Percentiles rank a stretch among this genome's conserved stretches.
These are phyloP conservation scores for Hypoxylon intermedium DNA, from an alignment of 495 filamentous ascomycete species.

Conservation along the genomic window DNA sequence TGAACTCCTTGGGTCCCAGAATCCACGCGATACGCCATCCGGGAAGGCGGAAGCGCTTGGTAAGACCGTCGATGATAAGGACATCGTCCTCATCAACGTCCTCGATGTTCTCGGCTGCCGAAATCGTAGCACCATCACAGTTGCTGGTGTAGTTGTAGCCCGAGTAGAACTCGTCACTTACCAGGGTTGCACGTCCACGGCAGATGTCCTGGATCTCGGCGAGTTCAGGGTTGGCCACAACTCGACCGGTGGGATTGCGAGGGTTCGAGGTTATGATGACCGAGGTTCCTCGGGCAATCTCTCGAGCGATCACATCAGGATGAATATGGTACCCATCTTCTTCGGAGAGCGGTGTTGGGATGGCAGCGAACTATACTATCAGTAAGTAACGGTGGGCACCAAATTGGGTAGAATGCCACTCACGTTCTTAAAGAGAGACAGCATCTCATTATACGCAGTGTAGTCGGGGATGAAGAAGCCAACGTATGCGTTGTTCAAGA, in stretches of 20 bases:
- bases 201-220: constrained; percentile 90
- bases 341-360: constrained; percentile 83
- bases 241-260: constrained; percentile 90
- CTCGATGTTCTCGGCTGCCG: constrained; percentile 84
- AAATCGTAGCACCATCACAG: constrained; percentile 89
- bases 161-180: constrained; percentile 96
- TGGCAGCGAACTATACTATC: constrained; percentile 76
- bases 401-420: constrained; percentile 30
- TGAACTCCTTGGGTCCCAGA: constrained; percentile 93
- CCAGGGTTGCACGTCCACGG: constrained; percentile 85
- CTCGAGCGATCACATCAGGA: constrained; percentile 87
- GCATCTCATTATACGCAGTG: constrained; percentile 94
- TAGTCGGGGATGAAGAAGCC: constrained; percentile 84
- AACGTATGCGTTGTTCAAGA: constrained; percentile 89
- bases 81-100: constrained; percentile 73
- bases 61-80: constrained; percentile 92
- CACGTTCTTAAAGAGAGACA: constrained; percentile 87
- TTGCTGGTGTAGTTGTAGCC: constrained; percentile 92
- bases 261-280: constrained; percentile 97
- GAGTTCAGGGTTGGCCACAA: constrained; percentile 80
- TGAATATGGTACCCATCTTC: constrained; percentile 90
- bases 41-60: constrained; percentile 94
- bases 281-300: constrained; percentile 83
- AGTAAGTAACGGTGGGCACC: constrained; percentile 1
- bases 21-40: constrained; percentile 98